Base-by-base conservation (phyloP, 257 asterid species). In the Nyctanthes arbortristis region DNA sequence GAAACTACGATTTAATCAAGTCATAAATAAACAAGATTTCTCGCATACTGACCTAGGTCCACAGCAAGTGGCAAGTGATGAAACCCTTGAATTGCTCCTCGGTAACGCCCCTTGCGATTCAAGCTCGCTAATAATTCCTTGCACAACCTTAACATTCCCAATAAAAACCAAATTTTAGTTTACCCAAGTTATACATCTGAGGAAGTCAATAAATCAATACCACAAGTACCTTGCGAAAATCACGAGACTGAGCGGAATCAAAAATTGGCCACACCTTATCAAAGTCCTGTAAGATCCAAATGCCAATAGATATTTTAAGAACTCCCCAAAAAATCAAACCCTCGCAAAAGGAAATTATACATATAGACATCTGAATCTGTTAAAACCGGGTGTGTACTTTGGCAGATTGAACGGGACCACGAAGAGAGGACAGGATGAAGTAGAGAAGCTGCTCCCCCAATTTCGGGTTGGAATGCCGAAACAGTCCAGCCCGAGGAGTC, bases 261-360 rank as follows among this genome's bases (percentile, higher is more conserved):
- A 94, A 94, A 81, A 94, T 94, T 18, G 99, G 98, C 99, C 99
- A 94, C 77, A 94, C 98, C 80, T 91, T 94, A 78, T 94, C 99
- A 45, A 94, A 94, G 65, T 94, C 99, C 99, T 94, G 92, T 57
- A 29, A 71, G 74, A 73, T 76, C 72, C 71, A 67, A 66, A 72
- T 43, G 52, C 54, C 65, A 76, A 62, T 39, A 24, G 27, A 40
- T 4, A 24, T 40, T 11, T 18, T 63, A 57, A 30, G 28, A 61
- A 35, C 32, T 37, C 14, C 27, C 28, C 55, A 25, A 16, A 12
- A 13, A 24, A 49, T 49, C 40, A 47, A 36, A 33, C 45, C 64
- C 13, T 22, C 16, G 35, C 31, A 61, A 28, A 58, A 9, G 10
- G 11, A 61, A 2, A 22, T 1, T 14, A 62, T 7, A 67, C 4